Conservation (phyloP, 225 moss, liverwort and hornwort genomes). For the Pleurozium schreberi region DNA sequence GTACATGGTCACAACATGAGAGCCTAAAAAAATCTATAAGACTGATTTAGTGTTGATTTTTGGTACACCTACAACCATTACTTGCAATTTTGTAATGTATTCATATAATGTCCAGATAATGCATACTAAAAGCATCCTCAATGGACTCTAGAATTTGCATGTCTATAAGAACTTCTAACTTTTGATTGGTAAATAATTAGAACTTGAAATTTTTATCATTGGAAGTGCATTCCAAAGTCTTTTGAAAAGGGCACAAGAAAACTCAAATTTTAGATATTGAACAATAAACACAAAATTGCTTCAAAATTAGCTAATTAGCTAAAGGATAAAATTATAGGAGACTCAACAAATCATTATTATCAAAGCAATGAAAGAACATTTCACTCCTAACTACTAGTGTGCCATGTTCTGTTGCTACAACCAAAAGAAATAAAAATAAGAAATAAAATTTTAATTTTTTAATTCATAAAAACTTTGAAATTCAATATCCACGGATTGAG, state of each 20-base stretch:
- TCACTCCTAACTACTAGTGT: too few species aligned
- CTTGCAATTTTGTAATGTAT: not conserved
- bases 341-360: rapidly evolving
- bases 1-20: too few species aligned
- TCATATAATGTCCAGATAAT: not conserved
- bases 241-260: not conserved
- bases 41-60: not conserved
- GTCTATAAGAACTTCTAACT: not conserved
- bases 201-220: not conserved
- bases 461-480: too few species aligned
- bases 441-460: too few species aligned
- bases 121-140: not conserved
- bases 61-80: not conserved
- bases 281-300: not conserved
- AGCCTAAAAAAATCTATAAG: not conserved
- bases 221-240: not conserved
- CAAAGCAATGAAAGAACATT: not conserved
- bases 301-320: not conserved
- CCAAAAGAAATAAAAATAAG: too few species aligned
- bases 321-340: not conserved
- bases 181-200: not conserved
- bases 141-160: not conserved
- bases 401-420: too few species aligned
- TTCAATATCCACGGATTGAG: too few species aligned
- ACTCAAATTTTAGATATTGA: not conserved